Conservation (phyloP, 2,329 filamentous ascomycete genomes). For the Helotiales sp. region DNA sequence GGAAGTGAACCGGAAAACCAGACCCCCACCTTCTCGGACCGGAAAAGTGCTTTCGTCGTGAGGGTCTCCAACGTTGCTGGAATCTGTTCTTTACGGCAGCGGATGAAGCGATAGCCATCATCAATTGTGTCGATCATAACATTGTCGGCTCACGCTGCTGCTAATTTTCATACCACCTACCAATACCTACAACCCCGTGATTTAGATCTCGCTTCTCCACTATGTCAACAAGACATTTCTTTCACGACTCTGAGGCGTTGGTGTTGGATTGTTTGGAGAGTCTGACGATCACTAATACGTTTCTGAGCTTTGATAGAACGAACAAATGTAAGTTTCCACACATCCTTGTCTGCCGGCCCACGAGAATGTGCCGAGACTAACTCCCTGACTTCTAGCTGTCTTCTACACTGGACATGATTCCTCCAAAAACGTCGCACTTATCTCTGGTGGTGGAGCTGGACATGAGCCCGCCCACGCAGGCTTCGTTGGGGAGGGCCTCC, state of each 20-base stretch:
- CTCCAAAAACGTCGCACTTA: conserved; percentile 29
- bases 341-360: background rate
- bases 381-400: background rate
- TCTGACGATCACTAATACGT: conserved; percentile 50
- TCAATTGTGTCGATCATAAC: background rate
- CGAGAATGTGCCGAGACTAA: conserved; percentile 45
- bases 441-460: conserved; percentile 30
- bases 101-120: background rate
- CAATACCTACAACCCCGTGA: background rate
- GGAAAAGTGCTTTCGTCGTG: background rate
- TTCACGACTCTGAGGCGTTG: conserved; percentile 37
- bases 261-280: conserved; percentile 53
- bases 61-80: too few relatives aligned
- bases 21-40: background rate
- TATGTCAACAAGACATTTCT: conserved; percentile 23
- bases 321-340: conserved; percentile 44
- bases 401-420: conserved; percentile 7
- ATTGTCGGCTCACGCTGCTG: background rate
- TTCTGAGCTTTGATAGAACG: conserved; percentile 50
- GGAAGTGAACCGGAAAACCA: background rate
- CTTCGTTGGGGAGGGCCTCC: conserved; percentile 46
- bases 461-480: conserved; percentile 48
- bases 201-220: background rate
- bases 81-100: background rate
- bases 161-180: background rate